A percentile compares a stretch with the other conserved stretches of the same genome.
Evolutionary conservation across 2,329 filamentous ascomycete genomes (phyloP).

Genomic region (Botryosphaeria dothidea): DNA sequence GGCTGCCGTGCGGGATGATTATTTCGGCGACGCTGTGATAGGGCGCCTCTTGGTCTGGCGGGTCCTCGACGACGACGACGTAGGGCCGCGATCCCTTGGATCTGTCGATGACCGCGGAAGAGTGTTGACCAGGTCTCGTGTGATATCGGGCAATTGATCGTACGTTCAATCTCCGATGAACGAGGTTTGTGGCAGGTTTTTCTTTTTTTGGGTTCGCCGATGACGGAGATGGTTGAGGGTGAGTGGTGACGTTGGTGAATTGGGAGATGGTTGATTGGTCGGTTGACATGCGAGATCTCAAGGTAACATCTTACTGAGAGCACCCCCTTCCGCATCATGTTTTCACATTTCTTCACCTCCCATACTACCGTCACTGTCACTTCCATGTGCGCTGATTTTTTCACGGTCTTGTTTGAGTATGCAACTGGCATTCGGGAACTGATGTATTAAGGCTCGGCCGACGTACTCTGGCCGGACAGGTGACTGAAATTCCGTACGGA

Average conservation of each 20-base stretch:
- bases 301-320: not conserved
- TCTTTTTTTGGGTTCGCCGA: not conserved
- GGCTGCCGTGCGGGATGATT: conserved; percentile 11
- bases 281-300: not conserved
- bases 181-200: not conserved
- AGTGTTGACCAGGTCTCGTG: no score
- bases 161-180: not conserved
- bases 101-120: not conserved
- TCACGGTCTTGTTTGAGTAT: no score
- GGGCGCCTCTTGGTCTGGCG: not conserved
- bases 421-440: no score
- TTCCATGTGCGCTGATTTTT: no score
- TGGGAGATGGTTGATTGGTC: not conserved
- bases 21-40: not conserved
- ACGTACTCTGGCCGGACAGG: no score
- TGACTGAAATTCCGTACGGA: no score
- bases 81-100: no score
- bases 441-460: no score
- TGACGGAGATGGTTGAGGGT: not conserved
- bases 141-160: not conserved
- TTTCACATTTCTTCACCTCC: no score
- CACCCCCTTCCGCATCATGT: no score
- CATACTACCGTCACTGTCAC: no score
- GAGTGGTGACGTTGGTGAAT: not conserved
- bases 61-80: no score